A percentile compares a stretch with the other conserved stretches of the same genome.
Evolutionary conservation across 192 early-diverging fungal species (phyloP).

Genomic region (Linnemannia schmuckeri): DNA sequence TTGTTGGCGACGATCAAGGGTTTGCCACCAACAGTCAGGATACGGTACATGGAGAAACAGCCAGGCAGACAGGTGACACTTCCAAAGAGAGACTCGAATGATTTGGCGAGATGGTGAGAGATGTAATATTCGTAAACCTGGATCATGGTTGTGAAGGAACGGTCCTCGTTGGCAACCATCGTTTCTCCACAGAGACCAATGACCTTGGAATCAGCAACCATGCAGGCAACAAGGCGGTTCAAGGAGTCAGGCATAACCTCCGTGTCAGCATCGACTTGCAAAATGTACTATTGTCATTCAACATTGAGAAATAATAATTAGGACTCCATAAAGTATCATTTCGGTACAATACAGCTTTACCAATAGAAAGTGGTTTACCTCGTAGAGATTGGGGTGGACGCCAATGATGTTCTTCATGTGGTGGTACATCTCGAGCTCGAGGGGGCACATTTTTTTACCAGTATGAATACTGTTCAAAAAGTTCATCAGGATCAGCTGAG

Average conservation of each 20-base stretch:
- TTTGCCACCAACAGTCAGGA: slow-evolving; percentile 84
- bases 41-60: slow-evolving; percentile 98
- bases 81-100: slow-evolving; percentile 96
- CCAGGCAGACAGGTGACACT: slow-evolving; percentile 95
- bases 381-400: slow-evolving; percentile 84
- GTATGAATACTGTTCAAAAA: slow-evolving; percentile 86
- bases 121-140: slow-evolving; percentile 98
- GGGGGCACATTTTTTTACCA: slow-evolving; percentile 80
- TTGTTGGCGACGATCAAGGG: slow-evolving; percentile 90
- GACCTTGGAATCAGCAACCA: slow-evolving; percentile 90
- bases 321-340: background rate
- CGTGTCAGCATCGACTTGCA: slow-evolving; percentile 99
- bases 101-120: slow-evolving; percentile 93
- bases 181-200: slow-evolving; percentile 97
- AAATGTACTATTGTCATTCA: slow-evolving; percentile 85
- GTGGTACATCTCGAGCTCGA: slow-evolving; percentile 86
- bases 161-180: slow-evolving; percentile 87
- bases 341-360: background rate
- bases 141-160: slow-evolving; percentile 93
- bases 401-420: slow-evolving; percentile 90
- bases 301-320: slow-evolving; percentile 4
- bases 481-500: slow-evolving; percentile 88
- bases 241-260: slow-evolving; percentile 89
- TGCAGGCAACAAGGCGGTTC: slow-evolving; percentile 88
- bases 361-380: slow-evolving; percentile 39